These are phyloP conservation scores for Triglochin maritima DNA, from an alignment of 106 monocot genomes.

Conservation along the genomic window DNA sequence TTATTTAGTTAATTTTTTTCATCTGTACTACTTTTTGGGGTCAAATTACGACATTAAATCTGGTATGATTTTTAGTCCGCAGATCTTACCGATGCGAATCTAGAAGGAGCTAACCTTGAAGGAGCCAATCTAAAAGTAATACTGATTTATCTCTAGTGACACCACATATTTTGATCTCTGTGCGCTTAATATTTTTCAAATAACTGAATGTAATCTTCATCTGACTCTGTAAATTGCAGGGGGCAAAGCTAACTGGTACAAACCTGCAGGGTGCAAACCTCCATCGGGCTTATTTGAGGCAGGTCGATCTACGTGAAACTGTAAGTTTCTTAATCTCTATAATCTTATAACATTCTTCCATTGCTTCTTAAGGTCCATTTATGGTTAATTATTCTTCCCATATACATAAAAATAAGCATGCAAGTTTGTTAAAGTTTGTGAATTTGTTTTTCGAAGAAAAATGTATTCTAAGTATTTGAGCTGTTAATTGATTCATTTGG, in stretches of 20 bases:
- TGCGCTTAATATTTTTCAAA: no score
- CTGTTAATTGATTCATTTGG: not conserved
- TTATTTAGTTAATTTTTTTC: no score
- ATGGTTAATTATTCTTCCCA: no score
- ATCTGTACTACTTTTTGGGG: not conserved
- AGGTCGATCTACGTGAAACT: slow-evolving; percentile 87
- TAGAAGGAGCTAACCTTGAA: slow-evolving; percentile 92
- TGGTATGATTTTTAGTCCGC: slow-evolving; percentile 46
- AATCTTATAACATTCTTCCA: not conserved
- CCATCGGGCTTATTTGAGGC: slow-evolving; percentile 75
- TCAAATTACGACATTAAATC: no score
- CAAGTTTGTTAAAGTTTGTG: no score
- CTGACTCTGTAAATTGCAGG: slow-evolving; percentile 27
- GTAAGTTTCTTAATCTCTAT: slow-evolving; percentile 26
- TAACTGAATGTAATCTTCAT: not conserved
- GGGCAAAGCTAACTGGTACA: slow-evolving; percentile 74
- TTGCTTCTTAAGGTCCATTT: not conserved
- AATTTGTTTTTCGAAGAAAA: no score
- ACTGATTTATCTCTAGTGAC: not conserved
- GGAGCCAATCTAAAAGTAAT: slow-evolving; percentile 95
- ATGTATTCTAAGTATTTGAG: not conserved
- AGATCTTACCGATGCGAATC: slow-evolving; percentile 62
- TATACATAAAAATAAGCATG: no score
- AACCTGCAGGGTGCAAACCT: slow-evolving; percentile 81
- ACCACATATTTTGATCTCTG: no score